Evolutionary conservation across 2,329 filamentous ascomycete species (phyloP), one percentile per base, ranked within the genome.

Genomic region (Pseudodiploospora longispora): DNA sequence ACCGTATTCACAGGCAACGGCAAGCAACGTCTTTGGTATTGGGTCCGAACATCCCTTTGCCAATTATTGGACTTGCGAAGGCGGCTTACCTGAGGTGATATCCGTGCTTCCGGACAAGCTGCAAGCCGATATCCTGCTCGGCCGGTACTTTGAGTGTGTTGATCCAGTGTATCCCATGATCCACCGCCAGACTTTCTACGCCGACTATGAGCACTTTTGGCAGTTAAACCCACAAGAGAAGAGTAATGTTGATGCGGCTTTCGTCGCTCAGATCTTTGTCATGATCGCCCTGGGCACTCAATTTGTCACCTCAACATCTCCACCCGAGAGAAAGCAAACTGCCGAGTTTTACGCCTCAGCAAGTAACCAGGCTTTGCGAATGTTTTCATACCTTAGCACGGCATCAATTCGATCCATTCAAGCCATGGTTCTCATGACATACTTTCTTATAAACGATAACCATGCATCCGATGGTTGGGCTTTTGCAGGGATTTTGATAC

Each of bases 391-490:
- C 55, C 72, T 90, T 3, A 89, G 85, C 60, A 80, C 79, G 37
- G 83, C 85, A 2, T 86, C 83, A 0, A 71, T 88, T 40, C 71
- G 80, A 27, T 85, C 84, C 1, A 79, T 90, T 30, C 84, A 88
- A 61, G 80, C 86, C 37, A 90, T 90, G 85, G 82, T 89, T 1
- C 65, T 91, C 45, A 80, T 89, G 47, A 82, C 81, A 0, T 90
- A 90, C 58, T 91, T 91, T 54, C 70, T 91, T 32, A 89, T 90
- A 68, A 91, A 91, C 55, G 85, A 91, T 61, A 89, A 89, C 55
- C 85, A 90, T 55, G 85, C 85, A 4, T 86, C 83, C 0, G 86
- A 91, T 58, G 86, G 85, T 1, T 91, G 85, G 81, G 82, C 85
- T 0, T 91, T 89, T 68, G 83, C 83, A 0, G 86, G 86, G 5